Conservation (phyloP, 805 yeast genomes). For the Candida fluviatilis region DNA sequence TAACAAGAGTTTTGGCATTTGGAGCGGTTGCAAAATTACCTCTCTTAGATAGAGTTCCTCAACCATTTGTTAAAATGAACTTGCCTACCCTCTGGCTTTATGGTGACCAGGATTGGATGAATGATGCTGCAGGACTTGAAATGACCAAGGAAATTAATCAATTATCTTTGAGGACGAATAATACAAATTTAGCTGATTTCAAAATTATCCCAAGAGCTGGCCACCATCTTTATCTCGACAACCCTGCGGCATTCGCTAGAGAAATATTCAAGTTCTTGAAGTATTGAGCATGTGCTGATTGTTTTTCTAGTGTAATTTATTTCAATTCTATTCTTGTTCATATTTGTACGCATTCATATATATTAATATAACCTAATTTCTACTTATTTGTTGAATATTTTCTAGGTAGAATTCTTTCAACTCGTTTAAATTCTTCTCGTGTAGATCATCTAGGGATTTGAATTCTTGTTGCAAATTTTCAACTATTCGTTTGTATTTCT, state of each 20-base stretch:
- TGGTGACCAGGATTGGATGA: constrained; percentile 74
- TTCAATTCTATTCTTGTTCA: not conserved
- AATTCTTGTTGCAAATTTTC: not conserved
- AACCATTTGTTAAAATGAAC: constrained; percentile 33
- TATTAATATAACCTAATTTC: not conserved
- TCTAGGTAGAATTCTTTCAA: constrained; percentile 1
- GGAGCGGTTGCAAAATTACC: constrained; percentile 59
- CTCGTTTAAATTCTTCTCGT: not conserved
- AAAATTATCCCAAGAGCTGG: constrained; percentile 42
- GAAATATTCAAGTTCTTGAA: constrained; percentile 30
- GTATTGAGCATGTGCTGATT: not conserved
- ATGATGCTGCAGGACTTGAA: constrained; percentile 52
- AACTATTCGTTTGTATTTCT: not conserved
- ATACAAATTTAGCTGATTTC: constrained; percentile 25
- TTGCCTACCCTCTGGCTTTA: constrained; percentile 56
- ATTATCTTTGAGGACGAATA: constrained; percentile 26
- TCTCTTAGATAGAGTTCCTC: constrained; percentile 47
- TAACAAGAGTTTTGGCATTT: constrained; percentile 55
- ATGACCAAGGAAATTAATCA: constrained; percentile 29
- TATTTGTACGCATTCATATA: not conserved
- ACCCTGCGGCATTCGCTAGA: constrained; percentile 33
- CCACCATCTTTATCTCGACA: constrained; percentile 54
- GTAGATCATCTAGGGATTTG: not conserved
- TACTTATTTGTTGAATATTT: not conserved
- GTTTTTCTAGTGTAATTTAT: too few relatives aligned